phyloP scores from a whole-genome alignment of 2,329 filamentous ascomycete species.

The Talaromyces sp. region DNA sequence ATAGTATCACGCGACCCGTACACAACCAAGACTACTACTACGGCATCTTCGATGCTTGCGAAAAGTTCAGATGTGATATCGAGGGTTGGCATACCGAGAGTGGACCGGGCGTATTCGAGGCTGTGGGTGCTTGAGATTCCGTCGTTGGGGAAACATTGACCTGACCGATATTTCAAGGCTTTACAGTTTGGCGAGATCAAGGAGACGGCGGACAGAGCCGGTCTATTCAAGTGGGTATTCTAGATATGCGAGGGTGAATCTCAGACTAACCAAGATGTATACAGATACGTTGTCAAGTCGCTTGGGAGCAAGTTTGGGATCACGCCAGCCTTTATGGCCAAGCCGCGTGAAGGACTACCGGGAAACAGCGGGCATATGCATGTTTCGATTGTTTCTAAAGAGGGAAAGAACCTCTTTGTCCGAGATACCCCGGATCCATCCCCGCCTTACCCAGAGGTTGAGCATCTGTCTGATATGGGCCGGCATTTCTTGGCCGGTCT shows the following conservation, averaged over 20 bases:
- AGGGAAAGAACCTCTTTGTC: slow-evolving; percentile 79
- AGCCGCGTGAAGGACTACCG: slow-evolving; percentile 82
- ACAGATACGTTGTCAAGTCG: slow-evolving; percentile 77
- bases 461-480: slow-evolving; percentile 77
- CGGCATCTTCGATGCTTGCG: slow-evolving; percentile 74
- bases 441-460: slow-evolving; percentile 69
- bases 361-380: slow-evolving; percentile 97
- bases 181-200: slow-evolving; percentile 84
- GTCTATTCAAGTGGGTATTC: slow-evolving; percentile 73
- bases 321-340: slow-evolving; percentile 98
- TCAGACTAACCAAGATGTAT: not conserved
- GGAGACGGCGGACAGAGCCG: slow-evolving; percentile 86
- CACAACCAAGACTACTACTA: slow-evolving; percentile 95
- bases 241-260: not conserved
- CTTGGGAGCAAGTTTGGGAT: slow-evolving; percentile 83
- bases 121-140: slow-evolving; percentile 46
- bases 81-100: slow-evolving; percentile 97
- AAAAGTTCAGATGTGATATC: slow-evolving; percentile 71
- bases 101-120: slow-evolving; percentile 91
- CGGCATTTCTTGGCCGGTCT: slow-evolving; percentile 90
- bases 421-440: slow-evolving; percentile 67
- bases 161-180: slow-evolving; percentile 43
- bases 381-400: slow-evolving; percentile 74
- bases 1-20: slow-evolving; percentile 78
- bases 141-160: slow-evolving; percentile 1